These are phyloP conservation scores for Kuraishia piskuri DNA, from an alignment of 805 yeast species.

Conservation along the genomic window DNA sequence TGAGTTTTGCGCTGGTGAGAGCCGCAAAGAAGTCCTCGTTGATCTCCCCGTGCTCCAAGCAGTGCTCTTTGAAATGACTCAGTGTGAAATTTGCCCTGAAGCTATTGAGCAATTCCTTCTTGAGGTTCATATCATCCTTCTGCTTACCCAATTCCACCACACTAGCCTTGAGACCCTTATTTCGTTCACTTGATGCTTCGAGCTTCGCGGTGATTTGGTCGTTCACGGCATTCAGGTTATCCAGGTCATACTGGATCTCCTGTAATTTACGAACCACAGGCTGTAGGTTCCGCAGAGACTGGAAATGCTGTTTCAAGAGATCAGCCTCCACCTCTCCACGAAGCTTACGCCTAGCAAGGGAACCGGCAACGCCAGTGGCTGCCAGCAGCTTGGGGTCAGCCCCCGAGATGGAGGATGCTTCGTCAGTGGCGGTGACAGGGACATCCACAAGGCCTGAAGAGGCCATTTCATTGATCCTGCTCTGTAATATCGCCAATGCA, in stretches of 20 bases:
- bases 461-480: conserved; percentile 16
- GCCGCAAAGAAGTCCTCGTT: conserved; percentile 45
- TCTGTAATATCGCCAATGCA: conserved; percentile 18
- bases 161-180: conserved; percentile 10
- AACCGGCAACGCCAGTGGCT: conserved; percentile 45
- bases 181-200: conserved; percentile 16
- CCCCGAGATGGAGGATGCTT: conserved; percentile 17
- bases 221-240: conserved; percentile 15
- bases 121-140: conserved; percentile 29
- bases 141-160: conserved; percentile 19
- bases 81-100: conserved; percentile 60
- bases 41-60: conserved; percentile 37
- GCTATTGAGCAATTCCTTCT: conserved; percentile 41
- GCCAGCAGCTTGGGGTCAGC: conserved; percentile 25
- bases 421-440: conserved; percentile 16
- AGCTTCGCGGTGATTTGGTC: conserved; percentile 16
- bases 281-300: conserved; percentile 34
- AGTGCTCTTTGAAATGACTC: conserved; percentile 61
- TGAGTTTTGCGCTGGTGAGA: conserved; percentile 51
- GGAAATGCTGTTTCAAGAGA: conserved; percentile 45
- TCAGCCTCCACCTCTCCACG: conserved; percentile 55
- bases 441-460: background rate
- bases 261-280: conserved; percentile 33
- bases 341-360: conserved; percentile 50
- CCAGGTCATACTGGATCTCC: conserved; percentile 20